Conservation (phyloP, 345 rosid species). For the Camelina neglecta region DNA sequence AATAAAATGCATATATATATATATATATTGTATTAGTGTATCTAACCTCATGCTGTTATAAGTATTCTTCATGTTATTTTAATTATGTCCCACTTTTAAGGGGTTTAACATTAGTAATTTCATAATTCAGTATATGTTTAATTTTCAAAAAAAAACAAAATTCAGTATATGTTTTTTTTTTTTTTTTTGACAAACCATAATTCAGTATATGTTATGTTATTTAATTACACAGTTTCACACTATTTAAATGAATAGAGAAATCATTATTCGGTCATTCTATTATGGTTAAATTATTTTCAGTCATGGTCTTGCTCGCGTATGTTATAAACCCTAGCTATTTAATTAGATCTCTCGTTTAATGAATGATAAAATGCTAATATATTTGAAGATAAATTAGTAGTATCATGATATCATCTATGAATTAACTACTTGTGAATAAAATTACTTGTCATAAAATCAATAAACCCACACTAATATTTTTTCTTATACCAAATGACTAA, state of each 20-base stretch:
- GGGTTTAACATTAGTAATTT: constrained; percentile 7
- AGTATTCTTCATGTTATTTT: constrained; percentile 21
- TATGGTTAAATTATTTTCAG: background rate
- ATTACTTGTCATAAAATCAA: no score
- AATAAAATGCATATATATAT: constrained; percentile 12
- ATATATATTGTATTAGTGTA: constrained; percentile 8
- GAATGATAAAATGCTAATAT: background rate
- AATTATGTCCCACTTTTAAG: constrained; percentile 31
- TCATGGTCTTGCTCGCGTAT: background rate
- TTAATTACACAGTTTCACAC: constrained; percentile 11
- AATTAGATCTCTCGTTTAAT: background rate
- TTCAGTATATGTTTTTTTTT: no score
- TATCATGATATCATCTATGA: background rate
- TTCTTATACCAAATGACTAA: no score
- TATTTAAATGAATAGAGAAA: constrained; percentile 10
- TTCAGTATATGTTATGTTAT: constrained; percentile 1
- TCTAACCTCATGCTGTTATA: constrained; percentile 27
- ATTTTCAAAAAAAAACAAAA: no score
- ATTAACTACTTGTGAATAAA: background rate
- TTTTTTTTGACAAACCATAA: no score
- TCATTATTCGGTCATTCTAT: constrained; percentile 2
- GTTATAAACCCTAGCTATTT: background rate
- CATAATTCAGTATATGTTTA: background rate
- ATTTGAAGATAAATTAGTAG: background rate
- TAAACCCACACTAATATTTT: no score